Evolutionary conservation across 2,329 filamentous ascomycete genomes (phyloP), one percentile per base, ranked within the genome.

Genomic region (Aspergillus sclerotialis): DNA sequence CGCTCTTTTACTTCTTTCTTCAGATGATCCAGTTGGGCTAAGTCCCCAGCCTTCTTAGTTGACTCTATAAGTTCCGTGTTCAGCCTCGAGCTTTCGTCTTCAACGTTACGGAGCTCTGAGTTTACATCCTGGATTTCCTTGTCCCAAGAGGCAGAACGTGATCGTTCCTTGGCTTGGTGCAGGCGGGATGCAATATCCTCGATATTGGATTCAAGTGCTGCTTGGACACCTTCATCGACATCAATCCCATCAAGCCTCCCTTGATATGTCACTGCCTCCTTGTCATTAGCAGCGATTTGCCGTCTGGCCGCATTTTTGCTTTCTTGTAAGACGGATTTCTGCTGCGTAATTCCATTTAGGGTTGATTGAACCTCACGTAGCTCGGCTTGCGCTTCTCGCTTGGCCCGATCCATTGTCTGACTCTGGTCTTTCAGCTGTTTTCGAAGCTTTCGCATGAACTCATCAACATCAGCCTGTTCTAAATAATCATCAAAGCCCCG

Each of bases 151-250:
- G 78, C 73, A 12, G 64, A 64, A 23, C 78, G 73, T 31, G 82
- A 73, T 2, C 80, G 74, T n/a, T 75, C 67, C 42, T 78, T 82
- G 3, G 77, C 70, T 34, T 73, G 71, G 30, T 72, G 62, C 11
- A 94, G 68, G 21, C 73, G 75, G 12, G 67, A 65, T 40, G 82
- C 75, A 0, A 84, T 71, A 25, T 92, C 84, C 24, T 78, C 75
- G 31, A 84, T 75, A 34, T 82, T 80, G 11, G 80, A 76, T 49
- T 92, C 82, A 5, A 95, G 70, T 3, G 84, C 70, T 16, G 84
- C 83, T 56, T 86, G 85, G 19, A 77, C 76, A 3, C 89, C 89
- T 63, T 96, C 90, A 48, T 98, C 90, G 18, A 89, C 73, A 23
- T 83, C 75, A 36, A 98, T 81, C n/a, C 70, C 68, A 48, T 82